Base-by-base conservation (phyloP, 306 rosid genomes). In the Prosopis cineraria region DNA sequence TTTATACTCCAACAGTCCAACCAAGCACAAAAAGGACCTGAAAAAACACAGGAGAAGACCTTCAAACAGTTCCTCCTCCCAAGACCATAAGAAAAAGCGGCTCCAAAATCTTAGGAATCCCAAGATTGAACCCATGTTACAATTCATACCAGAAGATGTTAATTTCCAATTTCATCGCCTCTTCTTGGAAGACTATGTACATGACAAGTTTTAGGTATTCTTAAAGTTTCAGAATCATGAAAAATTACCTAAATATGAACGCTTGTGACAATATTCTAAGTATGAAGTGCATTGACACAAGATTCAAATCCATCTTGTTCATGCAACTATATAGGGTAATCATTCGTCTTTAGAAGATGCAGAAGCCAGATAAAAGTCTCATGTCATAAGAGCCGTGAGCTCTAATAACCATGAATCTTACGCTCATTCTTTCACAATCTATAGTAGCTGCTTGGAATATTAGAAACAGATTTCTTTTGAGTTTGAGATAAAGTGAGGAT, bases 1-100 rank as follows among this genome's bases (percentile, higher is more conserved):
- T 30, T 19, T 31, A 50, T 24, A 31, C 39, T 33, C 59, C 62
- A 20, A 25, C 63, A 55, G 30, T 10, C 10, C 10, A 53, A 58
- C 56, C 56, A 68, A 45, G 31, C 30, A 48, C 75, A 30, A 5
- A 19, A n/a, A 70, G 10, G 41, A 44, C 74, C 63, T 30, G 22
- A 83, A 59, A 52, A 59, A 68, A 3, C 24, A 56, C 58, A 68
- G 52, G 10, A 10, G 17, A 40, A 47, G 41, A 52, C 53, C 60
- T 78, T 68, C 44, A 44, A 17, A 39, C 25, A 19, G 45, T 14
- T 64, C 71, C 34, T 70, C 72, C 63, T n/a, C 25, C 79, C 60
- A 63, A 65, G 53, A 48, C 16, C 10, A 39, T 45, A 34, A 76
- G 27, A 20, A 33, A 34, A 47, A 39, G 11, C 13, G 3, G 29